phyloP scores from a whole-genome alignment of 805 yeast genomes.

The Metschnikowia koreensis region DNA sequence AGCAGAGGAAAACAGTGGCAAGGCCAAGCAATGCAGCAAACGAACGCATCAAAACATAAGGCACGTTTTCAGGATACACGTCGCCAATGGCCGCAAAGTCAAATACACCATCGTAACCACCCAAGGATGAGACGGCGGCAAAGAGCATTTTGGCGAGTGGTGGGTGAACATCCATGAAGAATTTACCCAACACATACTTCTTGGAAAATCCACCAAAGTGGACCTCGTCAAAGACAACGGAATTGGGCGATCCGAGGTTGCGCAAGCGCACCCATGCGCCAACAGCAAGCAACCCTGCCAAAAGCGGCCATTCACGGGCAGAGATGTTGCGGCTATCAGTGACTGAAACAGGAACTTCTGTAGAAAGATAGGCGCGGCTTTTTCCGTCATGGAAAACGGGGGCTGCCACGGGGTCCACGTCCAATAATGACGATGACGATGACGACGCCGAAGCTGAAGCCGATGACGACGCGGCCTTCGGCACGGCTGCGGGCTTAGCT shows the following conservation, averaged over 20 bases:
- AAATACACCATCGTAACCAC: slow-evolving; percentile 73
- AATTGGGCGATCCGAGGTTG: slow-evolving; percentile 62
- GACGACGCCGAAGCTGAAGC: not conserved
- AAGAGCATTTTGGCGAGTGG: slow-evolving; percentile 75
- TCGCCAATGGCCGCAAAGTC: slow-evolving; percentile 66
- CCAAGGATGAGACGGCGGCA: slow-evolving; percentile 66
- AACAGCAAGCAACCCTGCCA: slow-evolving; percentile 43
- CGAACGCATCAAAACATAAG: slow-evolving; percentile 67
- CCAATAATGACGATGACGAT: slow-evolving; percentile 11
- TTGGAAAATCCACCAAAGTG: slow-evolving; percentile 97
- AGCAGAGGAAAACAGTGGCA: slow-evolving; percentile 61
- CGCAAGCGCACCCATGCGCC: slow-evolving; percentile 61
- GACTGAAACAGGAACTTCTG: slow-evolving; percentile 45
- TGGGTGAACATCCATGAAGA: slow-evolving; percentile 76
- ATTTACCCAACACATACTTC: slow-evolving; percentile 64
- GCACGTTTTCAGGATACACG: slow-evolving; percentile 54
- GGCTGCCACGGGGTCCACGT: slow-evolving; percentile 43
- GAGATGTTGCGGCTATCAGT: slow-evolving; percentile 23
- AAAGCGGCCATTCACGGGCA: slow-evolving; percentile 24
- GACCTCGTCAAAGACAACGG: slow-evolving; percentile 90
- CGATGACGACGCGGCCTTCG: not conserved
- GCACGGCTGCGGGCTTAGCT: slow-evolving; percentile 1
- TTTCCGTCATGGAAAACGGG: slow-evolving; percentile 45
- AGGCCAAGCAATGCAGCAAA: slow-evolving; percentile 69
- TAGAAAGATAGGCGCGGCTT: slow-evolving; percentile 51